A percentile compares a stretch with the other conserved stretches of the same genome.
These are phyloP conservation scores for Eragrostis curvula DNA, from an alignment of 176 grass and related monocot species.

Conservation along the genomic window DNA sequence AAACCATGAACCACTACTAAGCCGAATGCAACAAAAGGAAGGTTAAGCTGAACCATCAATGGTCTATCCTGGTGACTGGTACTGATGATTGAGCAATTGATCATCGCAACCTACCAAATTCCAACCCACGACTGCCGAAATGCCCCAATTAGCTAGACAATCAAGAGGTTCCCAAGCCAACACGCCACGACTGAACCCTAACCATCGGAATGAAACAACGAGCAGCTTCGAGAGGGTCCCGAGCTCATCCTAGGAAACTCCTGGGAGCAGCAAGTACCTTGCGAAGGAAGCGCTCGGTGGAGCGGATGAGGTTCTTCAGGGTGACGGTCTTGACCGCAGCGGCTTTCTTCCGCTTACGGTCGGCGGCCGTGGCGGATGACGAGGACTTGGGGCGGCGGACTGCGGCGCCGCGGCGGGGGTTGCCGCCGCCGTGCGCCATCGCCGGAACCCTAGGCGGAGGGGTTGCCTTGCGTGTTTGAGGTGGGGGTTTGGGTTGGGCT, in stretches of 20 bases:
- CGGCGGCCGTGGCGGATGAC: slow-evolving; percentile 30
- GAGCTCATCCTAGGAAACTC: not conserved
- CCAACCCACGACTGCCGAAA: not conserved
- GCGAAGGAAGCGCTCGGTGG: slow-evolving; percentile 87
- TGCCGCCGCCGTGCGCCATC: slow-evolving; percentile 83
- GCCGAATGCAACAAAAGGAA: not conserved
- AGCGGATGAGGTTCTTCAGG: slow-evolving; percentile 96
- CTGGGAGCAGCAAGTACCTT: slow-evolving; percentile 59
- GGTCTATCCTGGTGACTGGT: not conserved
- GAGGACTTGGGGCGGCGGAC: slow-evolving; percentile 54
- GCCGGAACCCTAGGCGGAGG: slow-evolving; percentile 48
- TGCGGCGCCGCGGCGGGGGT: slow-evolving; percentile 54
- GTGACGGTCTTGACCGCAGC: slow-evolving; percentile 60
- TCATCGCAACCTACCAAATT: not conserved
- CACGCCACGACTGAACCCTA: slow-evolving; percentile 8
- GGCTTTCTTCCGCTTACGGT: slow-evolving; percentile 62
- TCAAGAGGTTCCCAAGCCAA: not conserved
- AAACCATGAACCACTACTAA: slow-evolving; percentile 3
- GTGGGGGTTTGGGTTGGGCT: slow-evolving; percentile 34
- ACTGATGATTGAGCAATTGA: not conserved
- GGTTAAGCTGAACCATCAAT: not conserved
- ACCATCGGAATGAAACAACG: not conserved
- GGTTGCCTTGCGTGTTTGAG: not conserved
- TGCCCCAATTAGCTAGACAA: not conserved
- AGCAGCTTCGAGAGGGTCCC: not conserved